Percentiles rank a stretch among this genome's conserved stretches.
Evolutionary conservation across 306 rosid species (phyloP).

Genomic region (Psophocarpus tetragonolobus): DNA sequence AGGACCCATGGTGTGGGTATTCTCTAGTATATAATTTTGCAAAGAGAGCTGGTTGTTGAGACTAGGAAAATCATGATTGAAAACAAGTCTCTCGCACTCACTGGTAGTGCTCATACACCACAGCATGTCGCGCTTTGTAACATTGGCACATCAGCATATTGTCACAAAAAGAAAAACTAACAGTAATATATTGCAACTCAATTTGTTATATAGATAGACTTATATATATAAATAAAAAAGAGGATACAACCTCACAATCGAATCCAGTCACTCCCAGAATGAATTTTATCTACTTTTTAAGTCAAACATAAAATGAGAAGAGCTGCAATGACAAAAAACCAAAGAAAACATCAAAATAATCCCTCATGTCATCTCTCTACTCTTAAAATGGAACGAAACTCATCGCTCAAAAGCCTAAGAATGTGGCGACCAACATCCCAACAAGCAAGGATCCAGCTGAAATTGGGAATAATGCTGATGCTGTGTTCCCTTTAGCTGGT

Average conservation of each 20-base stretch:
- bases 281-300: constrained; percentile 37
- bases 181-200: neutral
- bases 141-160: neutral
- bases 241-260: constrained; percentile 30
- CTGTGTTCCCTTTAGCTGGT: constrained; percentile 39
- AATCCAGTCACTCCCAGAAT: constrained; percentile 37
- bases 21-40: neutral
- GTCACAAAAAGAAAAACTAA: neutral
- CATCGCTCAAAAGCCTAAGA: constrained; percentile 38
- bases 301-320: constrained; percentile 34
- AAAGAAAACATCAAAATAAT: constrained; percentile 35
- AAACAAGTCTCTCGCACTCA: neutral
- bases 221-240: constrained; percentile 16
- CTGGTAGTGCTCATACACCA: neutral
- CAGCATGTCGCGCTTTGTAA: neutral
- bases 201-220: neutral
- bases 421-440: constrained; percentile 21
- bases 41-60: neutral
- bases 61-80: neutral
- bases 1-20: neutral
- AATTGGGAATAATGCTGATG: constrained; percentile 34
- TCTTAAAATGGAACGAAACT: constrained; percentile 28
- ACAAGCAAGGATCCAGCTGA: constrained; percentile 43
- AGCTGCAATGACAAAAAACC: constrained; percentile 20
- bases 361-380: constrained; percentile 40